A percentile compares a stretch with the other conserved stretches of the same genome.
Evolutionary conservation across 306 rosid genomes (phyloP).

Genomic region (Cucurbita ficifolia): DNA sequence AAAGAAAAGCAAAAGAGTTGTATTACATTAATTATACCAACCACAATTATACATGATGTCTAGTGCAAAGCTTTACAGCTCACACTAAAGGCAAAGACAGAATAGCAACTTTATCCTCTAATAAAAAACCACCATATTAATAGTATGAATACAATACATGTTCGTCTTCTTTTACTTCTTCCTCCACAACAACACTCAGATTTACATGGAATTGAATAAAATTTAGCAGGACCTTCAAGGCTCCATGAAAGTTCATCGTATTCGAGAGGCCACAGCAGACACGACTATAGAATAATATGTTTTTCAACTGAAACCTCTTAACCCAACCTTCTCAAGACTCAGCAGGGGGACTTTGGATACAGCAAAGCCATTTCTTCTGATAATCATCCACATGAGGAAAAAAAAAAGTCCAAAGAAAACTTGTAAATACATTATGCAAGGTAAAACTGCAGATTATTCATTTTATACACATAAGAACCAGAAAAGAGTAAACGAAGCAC

Average conservation of each 20-base stretch:
- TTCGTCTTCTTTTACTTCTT: not conserved
- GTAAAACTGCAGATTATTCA: not conserved
- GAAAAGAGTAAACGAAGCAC: not conserved
- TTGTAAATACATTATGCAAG: not conserved
- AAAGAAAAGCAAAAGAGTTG: not conserved
- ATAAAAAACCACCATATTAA: constrained; percentile 6
- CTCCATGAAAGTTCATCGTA: not conserved
- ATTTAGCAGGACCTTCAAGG: constrained; percentile 5
- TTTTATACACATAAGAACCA: not conserved
- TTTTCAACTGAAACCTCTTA: not conserved
- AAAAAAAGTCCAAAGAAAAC: not conserved
- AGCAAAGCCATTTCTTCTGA: constrained; percentile 13
- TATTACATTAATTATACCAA: constrained; percentile 5
- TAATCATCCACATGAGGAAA: not conserved
- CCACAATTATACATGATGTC: constrained; percentile 6
- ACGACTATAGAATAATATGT: not conserved
- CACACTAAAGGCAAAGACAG: constrained; percentile 4
- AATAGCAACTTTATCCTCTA: constrained; percentile 2
- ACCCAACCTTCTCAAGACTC: constrained; percentile 8
- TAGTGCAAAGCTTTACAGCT: constrained; percentile 10
- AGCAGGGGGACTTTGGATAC: constrained; percentile 6
- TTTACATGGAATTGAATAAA: constrained; percentile 7
- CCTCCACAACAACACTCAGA: constrained; percentile 6
- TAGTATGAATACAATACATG: constrained; percentile 9
- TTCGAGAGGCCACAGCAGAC: constrained; percentile 7